Conservation (phyloP, 768 basidiomycete genomes). For the Pulveroboletus sp. region DNA sequence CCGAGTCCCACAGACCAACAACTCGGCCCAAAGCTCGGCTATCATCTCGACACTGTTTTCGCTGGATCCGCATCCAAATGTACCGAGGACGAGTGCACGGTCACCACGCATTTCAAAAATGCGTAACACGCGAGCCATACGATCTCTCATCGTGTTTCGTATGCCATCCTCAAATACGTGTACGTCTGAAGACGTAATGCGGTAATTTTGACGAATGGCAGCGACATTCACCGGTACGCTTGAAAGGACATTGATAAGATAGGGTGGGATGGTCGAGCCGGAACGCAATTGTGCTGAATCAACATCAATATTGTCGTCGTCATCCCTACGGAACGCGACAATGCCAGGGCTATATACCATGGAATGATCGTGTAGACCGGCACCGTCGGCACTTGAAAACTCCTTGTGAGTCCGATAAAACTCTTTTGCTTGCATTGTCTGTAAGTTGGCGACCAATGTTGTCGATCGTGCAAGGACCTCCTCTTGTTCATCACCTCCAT, state of each 20-base stretch:
- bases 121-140: conserved; percentile 46
- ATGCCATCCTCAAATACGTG: conserved; percentile 39
- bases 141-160: conserved; percentile 42
- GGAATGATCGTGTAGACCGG: conserved; percentile 44
- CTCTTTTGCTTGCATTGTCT: conserved; percentile 29
- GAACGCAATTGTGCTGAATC: conserved; percentile 6
- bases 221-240: conserved; percentile 44
- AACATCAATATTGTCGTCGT: conserved; percentile 22
- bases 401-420: conserved; percentile 42
- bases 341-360: conserved; percentile 47
- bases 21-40: conserved; percentile 45
- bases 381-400: conserved; percentile 34
- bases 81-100: conserved; percentile 40
- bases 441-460: conserved; percentile 39
- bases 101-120: conserved; percentile 42
- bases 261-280: conserved; percentile 36
- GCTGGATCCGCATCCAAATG: conserved; percentile 44
- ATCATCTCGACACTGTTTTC: conserved; percentile 41
- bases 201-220: conserved; percentile 38
- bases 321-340: conserved; percentile 41
- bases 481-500: conserved; percentile 47
- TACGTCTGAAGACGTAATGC: conserved; percentile 32
- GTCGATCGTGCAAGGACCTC: conserved; percentile 41
- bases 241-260: conserved; percentile 38
- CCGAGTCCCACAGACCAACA: conserved; percentile 36